Conservation (phyloP, 176 grass and related monocot genomes). For the Guadua angustifolia region DNA sequence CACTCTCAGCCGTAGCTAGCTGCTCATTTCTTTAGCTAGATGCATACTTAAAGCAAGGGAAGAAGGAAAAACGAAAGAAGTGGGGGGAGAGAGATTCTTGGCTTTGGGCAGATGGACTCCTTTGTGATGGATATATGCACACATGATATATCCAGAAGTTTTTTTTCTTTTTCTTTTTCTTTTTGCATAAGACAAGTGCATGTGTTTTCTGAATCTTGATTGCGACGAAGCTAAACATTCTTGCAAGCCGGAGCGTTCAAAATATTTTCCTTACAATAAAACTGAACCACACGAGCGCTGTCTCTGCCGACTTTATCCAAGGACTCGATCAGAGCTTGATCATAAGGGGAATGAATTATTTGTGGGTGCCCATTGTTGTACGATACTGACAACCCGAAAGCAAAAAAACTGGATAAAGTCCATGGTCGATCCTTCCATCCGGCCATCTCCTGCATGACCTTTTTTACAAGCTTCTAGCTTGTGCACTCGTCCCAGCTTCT, state of each 20-base stretch:
- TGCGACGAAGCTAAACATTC: background rate
- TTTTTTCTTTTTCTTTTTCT: background rate
- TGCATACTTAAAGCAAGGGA: conserved; percentile 7
- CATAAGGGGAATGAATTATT: background rate
- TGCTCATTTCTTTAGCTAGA: conserved; percentile 17
- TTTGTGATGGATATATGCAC: too few species aligned
- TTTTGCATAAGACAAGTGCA: background rate
- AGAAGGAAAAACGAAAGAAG: background rate
- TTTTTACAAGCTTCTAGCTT: background rate
- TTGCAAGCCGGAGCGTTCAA: background rate
- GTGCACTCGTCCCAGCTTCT: background rate
- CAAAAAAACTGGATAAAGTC: background rate
- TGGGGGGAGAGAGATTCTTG: background rate
- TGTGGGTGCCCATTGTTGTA: background rate
- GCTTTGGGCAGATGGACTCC: conserved; percentile 38
- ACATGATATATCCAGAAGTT: background rate
- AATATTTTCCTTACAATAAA: background rate
- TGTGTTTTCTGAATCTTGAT: conserved; percentile 5
- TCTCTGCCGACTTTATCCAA: background rate
- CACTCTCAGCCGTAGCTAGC: background rate
- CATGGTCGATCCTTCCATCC: background rate
- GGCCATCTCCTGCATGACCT: background rate
- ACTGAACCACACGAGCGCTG: background rate
- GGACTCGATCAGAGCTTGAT: background rate
- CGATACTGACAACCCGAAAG: background rate